Conservation (phyloP, 345 rosid genomes). For the Populus alba region DNA sequence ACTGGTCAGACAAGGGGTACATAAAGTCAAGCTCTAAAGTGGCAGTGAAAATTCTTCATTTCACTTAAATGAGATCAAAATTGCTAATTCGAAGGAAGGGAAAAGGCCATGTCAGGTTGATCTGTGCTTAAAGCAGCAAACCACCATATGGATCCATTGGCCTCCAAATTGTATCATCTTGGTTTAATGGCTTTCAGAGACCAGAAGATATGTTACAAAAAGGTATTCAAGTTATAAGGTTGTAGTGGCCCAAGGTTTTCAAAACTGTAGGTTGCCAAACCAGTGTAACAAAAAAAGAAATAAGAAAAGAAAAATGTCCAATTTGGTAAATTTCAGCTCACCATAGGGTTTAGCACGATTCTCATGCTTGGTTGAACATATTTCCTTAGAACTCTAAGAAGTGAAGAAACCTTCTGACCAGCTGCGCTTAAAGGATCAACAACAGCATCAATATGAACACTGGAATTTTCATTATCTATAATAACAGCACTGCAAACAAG, state of each 20-base stretch:
- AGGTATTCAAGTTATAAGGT: no score
- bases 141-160: neutral
- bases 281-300: neutral
- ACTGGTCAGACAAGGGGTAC: no score
- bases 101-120: neutral
- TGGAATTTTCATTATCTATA: conserved; percentile 65
- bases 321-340: conserved; percentile 34
- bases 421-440: conserved; percentile 88
- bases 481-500: conserved; percentile 71
- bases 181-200: neutral
- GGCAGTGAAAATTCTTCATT: neutral
- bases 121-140: neutral
- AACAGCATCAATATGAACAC: conserved; percentile 90
- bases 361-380: conserved; percentile 90
- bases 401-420: conserved; percentile 88
- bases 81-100: neutral
- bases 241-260: no score
- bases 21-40: no score
- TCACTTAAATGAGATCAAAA: neutral
- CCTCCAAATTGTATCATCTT: neutral
- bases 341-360: conserved; percentile 90
- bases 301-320: neutral
- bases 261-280: neutral
- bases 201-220: no score
- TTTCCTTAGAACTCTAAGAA: conserved; percentile 71